Evolutionary conservation across 257 asterid species (phyloP).

Genomic region (Gentiana straminea): DNA sequence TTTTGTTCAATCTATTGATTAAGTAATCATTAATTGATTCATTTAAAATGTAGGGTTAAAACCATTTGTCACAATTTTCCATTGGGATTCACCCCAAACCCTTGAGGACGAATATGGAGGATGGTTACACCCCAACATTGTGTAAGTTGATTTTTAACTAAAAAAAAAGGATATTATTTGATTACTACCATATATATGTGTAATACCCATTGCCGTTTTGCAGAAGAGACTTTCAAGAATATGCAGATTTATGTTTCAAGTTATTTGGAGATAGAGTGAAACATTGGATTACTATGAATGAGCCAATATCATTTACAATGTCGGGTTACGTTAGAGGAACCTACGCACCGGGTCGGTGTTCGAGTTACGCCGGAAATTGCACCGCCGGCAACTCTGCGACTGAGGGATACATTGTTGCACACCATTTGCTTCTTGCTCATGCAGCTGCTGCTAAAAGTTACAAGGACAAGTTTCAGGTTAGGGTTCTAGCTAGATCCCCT

Average conservation of each 20-base stretch:
- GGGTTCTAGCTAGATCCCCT: not conserved
- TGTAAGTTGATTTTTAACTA: conserved; percentile 5
- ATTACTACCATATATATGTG: too few relatives aligned
- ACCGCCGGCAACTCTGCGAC: conserved; percentile 4
- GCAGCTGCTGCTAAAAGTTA: conserved; percentile 6
- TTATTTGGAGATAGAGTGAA: conserved; percentile 4
- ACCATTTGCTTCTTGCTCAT: conserved; percentile 7
- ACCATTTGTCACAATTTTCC: conserved; percentile 14
- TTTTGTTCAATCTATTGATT: too few relatives aligned
- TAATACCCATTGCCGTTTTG: not conserved
- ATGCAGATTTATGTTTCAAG: conserved; percentile 2
- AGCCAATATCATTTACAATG: conserved; percentile 1
- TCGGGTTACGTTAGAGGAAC: not conserved
- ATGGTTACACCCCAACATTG: conserved; percentile 7
- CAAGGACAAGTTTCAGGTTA: conserved; percentile 1
- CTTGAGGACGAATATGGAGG: conserved; percentile 18
- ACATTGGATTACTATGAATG: conserved; percentile 1
- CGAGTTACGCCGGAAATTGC: conserved; percentile 2
- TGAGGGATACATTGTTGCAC: conserved; percentile 3
- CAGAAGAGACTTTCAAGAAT: conserved; percentile 1
- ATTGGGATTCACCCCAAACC: conserved; percentile 12
- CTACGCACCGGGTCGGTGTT: conserved; percentile 1
- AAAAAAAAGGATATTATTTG: not conserved
- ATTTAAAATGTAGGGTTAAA: conserved; percentile 4
- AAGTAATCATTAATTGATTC: not conserved